Conservation (phyloP, 345 rosid species). For the rapeseed (Brassica napus) region Da-Ae NC_063446.1:50791001-50791500, state of each 20-base stretch:
- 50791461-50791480: background rate
- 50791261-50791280: background rate
- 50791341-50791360: conserved; percentile 43
- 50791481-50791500: background rate
- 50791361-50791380: background rate
- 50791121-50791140: too few relatives aligned
- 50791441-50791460: background rate
- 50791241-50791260: background rate
- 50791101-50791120: too few relatives aligned
- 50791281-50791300: background rate
- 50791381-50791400: background rate
- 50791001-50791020: background rate
- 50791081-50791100: background rate
- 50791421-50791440: background rate
- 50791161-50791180: background rate
- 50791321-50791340: conserved; percentile 66
- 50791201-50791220: background rate
- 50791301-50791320: background rate
- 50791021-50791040: background rate
- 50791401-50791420: background rate
- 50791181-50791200: background rate
- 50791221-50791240: background rate
- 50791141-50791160: background rate
- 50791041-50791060: background rate
- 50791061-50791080: background rate